Evolutionary conservation across 2,329 filamentous ascomycete species (phyloP).

Genomic region (Talaromyces funiculosus): DNA sequence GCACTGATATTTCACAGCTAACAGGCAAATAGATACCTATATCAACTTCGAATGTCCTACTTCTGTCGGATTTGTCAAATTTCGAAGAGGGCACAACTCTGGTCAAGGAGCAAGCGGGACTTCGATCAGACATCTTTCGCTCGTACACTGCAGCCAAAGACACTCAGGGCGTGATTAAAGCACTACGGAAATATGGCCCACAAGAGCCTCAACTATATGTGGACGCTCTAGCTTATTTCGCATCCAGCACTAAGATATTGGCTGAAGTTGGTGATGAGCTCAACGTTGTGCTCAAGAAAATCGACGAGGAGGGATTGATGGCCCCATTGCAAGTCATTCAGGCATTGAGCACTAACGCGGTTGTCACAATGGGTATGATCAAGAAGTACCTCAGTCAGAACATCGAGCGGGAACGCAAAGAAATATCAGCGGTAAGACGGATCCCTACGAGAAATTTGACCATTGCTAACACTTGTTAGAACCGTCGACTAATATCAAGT

Average conservation of each 20-base stretch:
- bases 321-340: conserved; percentile 95
- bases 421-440: conserved; percentile 59
- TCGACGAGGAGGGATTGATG: conserved; percentile 87
- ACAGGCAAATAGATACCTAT: conserved; percentile 56
- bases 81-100: conserved; percentile 88
- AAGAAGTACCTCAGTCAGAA: conserved; percentile 87
- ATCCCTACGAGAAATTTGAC: neutral
- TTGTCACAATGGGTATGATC: conserved; percentile 96
- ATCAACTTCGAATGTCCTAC: conserved; percentile 87
- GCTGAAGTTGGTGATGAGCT: conserved; percentile 85
- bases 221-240: conserved; percentile 87
- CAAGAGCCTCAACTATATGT: conserved; percentile 89
- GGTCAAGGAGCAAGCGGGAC: conserved; percentile 86
- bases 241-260: conserved; percentile 73
- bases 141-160: conserved; percentile 92
- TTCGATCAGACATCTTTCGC: conserved; percentile 92
- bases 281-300: conserved; percentile 71
- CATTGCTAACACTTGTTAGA: conserved; percentile 42
- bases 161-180: conserved; percentile 82
- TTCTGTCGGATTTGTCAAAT: conserved; percentile 84
- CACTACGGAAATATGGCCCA: conserved; percentile 83
- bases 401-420: conserved; percentile 79
- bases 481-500: conserved; percentile 73
- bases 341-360: conserved; percentile 69
- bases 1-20: conserved; percentile 9